Evolutionary conservation across 768 basidiomycete species (phyloP).

Genomic region (Mycena galopus): DNA sequence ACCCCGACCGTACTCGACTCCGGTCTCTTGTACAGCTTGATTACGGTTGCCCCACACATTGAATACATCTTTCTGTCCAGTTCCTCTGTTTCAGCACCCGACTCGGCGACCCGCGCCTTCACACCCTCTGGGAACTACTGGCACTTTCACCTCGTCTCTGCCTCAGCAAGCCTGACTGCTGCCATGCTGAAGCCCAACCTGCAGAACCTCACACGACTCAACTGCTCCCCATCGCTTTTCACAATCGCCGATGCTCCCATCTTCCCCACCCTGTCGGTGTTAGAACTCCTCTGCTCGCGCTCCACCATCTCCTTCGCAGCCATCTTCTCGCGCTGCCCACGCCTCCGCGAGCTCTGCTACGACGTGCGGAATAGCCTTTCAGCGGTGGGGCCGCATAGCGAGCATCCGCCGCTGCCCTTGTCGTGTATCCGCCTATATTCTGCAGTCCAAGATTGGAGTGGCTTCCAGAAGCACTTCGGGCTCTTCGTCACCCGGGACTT

Average conservation of each 20-base stretch:
- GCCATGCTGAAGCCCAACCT: not conserved
- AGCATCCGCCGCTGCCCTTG: not conserved
- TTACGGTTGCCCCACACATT: not conserved
- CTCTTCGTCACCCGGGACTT: not conserved
- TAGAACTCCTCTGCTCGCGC: conserved; percentile 9
- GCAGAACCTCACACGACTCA: conserved; percentile 6
- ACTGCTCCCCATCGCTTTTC: not conserved
- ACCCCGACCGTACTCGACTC: too few species aligned
- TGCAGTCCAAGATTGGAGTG: not conserved
- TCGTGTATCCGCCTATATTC: not conserved
- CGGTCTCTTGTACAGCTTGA: not conserved
- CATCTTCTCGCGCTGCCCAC: conserved; percentile 15
- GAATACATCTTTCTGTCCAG: conserved; percentile 3
- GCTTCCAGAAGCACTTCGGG: conserved; percentile 1
- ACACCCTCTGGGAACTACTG: not conserved
- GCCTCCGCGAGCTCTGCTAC: conserved; percentile 22
- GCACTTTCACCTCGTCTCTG: not conserved
- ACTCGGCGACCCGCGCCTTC: not conserved
- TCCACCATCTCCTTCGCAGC: not conserved
- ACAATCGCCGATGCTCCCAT: not conserved
- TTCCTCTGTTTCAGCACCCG: not conserved
- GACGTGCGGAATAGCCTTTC: not conserved
- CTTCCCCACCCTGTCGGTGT: not conserved
- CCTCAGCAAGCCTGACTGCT: too few species aligned
- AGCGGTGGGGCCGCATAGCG: not conserved